A percentile compares a stretch with the other conserved stretches of the same genome.
Evolutionary conservation across 192 early-diverging fungal genomes (phyloP).

Genomic region (Thamnidium elegans): DNA sequence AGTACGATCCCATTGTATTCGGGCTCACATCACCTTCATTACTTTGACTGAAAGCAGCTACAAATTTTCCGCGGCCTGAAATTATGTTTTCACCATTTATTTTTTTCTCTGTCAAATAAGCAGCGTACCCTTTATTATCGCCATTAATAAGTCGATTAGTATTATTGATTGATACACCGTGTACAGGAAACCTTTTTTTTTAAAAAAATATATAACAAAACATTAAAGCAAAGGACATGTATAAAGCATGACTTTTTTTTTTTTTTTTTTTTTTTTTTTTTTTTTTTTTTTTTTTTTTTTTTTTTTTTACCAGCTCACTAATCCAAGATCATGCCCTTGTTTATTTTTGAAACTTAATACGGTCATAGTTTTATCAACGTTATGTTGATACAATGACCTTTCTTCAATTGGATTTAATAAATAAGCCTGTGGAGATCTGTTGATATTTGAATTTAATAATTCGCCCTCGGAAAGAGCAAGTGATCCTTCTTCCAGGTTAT

Average conservation of each 20-base stretch:
- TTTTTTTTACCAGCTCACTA: conserved; percentile 29
- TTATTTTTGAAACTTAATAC: conserved; percentile 20
- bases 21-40: conserved; percentile 34
- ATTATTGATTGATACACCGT: conserved; percentile 31
- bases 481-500: conserved; percentile 16
- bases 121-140: conserved; percentile 38
- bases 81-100: conserved; percentile 19
- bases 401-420: conserved; percentile 31
- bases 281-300: conserved; percentile 9
- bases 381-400: conserved; percentile 19
- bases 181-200: conserved; percentile 31
- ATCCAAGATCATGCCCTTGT: conserved; percentile 20
- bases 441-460: conserved; percentile 31
- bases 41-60: conserved; percentile 32
- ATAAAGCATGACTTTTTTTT: conserved; percentile 2
- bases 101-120: conserved; percentile 23
- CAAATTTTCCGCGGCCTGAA: conserved; percentile 21
- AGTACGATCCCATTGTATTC: conserved; percentile 36
- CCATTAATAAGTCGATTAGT: conserved; percentile 32
- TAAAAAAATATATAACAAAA: too few species aligned
- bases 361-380: conserved; percentile 36
- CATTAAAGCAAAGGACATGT: background rate
- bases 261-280: conserved; percentile 13
- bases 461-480: conserved; percentile 18
- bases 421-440: conserved; percentile 31